A percentile compares a stretch with the other conserved stretches of the same genome.
Conservation (phyloP, 2,329 filamentous ascomycete genomes). For the Colletotrichum nymphaeae region DNA sequence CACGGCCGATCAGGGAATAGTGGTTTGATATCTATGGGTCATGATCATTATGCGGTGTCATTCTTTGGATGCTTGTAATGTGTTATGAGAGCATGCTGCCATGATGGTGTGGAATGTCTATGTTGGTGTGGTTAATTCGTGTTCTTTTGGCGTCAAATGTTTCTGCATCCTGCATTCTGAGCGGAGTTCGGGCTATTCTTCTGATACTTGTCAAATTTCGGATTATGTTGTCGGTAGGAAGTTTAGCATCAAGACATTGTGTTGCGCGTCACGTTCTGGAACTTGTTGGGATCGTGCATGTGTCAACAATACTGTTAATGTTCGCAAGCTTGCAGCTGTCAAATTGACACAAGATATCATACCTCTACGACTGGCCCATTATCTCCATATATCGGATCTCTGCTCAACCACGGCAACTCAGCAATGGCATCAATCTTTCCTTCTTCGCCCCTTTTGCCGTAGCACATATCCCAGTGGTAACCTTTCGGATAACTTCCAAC, state of each 20-base stretch:
- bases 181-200: neutral
- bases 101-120: neutral
- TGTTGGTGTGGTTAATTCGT: neutral
- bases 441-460: conserved; percentile 69
- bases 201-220: neutral
- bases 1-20: neutral
- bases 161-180: neutral
- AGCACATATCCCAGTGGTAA: conserved; percentile 77
- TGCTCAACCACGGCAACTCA: conserved; percentile 34
- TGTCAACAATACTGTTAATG: neutral
- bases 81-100: neutral
- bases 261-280: neutral
- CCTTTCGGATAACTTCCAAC: conserved; percentile 73
- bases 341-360: neutral
- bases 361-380: conserved; percentile 21
- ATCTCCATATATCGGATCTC: conserved; percentile 38
- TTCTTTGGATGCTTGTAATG: neutral
- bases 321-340: neutral
- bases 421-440: conserved; percentile 49
- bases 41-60: neutral
- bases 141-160: neutral
- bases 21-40: neutral
- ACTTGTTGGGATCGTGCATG: conserved; percentile 17
- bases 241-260: neutral
- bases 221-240: neutral